Conservation (phyloP, 805 yeast genomes). For the Yarrowia osloensis region DNA sequence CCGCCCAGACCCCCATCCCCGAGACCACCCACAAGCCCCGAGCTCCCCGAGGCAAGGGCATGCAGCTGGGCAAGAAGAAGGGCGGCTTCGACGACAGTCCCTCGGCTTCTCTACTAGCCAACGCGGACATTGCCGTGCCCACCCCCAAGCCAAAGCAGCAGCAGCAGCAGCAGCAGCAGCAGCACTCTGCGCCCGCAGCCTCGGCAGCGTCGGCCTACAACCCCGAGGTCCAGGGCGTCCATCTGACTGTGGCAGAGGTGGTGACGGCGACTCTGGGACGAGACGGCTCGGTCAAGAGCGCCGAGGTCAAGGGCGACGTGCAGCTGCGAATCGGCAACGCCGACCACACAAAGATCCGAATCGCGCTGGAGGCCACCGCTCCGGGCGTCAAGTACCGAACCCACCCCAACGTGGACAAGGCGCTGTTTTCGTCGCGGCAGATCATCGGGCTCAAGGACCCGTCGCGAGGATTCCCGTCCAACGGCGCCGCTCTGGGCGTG, state of each 20-base stretch:
- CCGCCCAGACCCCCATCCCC: slow-evolving; percentile 31
- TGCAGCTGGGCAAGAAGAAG: slow-evolving; percentile 69
- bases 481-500: slow-evolving; percentile 87
- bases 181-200: slow-evolving; percentile 20
- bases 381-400: slow-evolving; percentile 76
- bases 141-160: slow-evolving; percentile 32
- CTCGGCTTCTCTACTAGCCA: slow-evolving; percentile 43
- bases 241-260: slow-evolving; percentile 75
- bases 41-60: slow-evolving; percentile 64
- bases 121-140: slow-evolving; percentile 35
- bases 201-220: background rate
- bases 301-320: slow-evolving; percentile 88
- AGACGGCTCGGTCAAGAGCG: slow-evolving; percentile 62
- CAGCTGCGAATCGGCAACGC: slow-evolving; percentile 83
- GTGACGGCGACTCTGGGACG: slow-evolving; percentile 75
- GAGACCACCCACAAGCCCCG: slow-evolving; percentile 36
- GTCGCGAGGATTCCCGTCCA: slow-evolving; percentile 81
- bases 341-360: slow-evolving; percentile 65
- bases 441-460: slow-evolving; percentile 75
- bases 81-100: slow-evolving; percentile 38
- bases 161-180: slow-evolving; percentile 21
- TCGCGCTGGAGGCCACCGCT: slow-evolving; percentile 56
- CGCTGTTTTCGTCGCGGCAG: slow-evolving; percentile 57
- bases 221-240: slow-evolving; percentile 67
- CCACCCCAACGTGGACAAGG: slow-evolving; percentile 92